Base-by-base conservation (phyloP, 202 grass and related monocot genomes). In the Zizania palustris region DNA sequence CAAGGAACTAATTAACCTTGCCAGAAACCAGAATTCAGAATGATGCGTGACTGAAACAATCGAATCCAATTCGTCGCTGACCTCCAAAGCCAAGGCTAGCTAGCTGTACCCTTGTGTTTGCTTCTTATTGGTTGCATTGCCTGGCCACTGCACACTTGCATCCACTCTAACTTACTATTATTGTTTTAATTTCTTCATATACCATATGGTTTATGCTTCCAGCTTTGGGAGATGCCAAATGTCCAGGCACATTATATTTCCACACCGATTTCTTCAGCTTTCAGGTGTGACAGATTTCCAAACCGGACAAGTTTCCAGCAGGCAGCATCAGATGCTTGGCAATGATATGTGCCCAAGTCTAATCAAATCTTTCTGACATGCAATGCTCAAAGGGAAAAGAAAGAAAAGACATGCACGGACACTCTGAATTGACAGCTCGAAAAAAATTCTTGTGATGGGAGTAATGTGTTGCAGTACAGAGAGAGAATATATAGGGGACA, bases 271-370 rank as follows among this genome's bases (percentile, higher is more conserved):
- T 54, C 4, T 9, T 6, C 56, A 61, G 40, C 34, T 61, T 61
- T 62, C 7, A 0, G 18, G 22, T 59, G 41, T 61, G 35, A 74
- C 19, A 9, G 19, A 55, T 55, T 55, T n/a, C n/a, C n/a, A 20
- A 74, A 22, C 41, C 9, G 19, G 1, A 10, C 16, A 64, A 63
- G 50, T 76, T 76, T 19, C 40, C 5, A 13, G 44, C 43, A 33
- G 53, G 60, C 43, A 50, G 43, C 44, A 64, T 64, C 73, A 22
- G 44, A 51, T 64, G 44, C 73, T 64, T 51, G 44, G 60, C 51
- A 38, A 38, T 64, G 44, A 64, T 7, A 64, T 76, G 59, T 12
- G 67, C 13, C 7, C 16, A 28, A 21, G 14, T 67, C 58, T 43
- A 54, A 43, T 38, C 0, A 6, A 0, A 11, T 21, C n/a, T 21